Evolutionary conservation across 2,329 filamentous ascomycete species (phyloP).

Genomic region (Hypoxylon sp.): DNA sequence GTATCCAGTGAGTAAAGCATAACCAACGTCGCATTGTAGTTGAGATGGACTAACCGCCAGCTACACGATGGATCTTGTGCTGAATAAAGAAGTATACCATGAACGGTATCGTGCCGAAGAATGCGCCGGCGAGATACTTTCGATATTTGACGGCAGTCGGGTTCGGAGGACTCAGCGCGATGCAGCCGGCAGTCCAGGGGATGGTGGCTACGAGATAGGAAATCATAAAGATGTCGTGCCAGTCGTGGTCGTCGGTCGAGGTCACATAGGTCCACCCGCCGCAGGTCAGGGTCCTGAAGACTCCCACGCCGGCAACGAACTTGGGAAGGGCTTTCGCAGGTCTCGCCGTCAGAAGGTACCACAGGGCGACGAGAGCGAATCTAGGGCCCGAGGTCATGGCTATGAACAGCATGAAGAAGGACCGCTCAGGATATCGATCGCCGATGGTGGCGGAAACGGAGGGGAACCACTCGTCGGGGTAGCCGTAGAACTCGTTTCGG

Average conservation of each 20-base stretch:
- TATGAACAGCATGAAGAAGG: slow-evolving; percentile 97
- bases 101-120: slow-evolving; percentile 90
- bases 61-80: slow-evolving; percentile 93
- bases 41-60: slow-evolving; percentile 74
- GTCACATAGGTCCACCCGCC: slow-evolving; percentile 99
- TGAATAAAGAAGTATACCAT: slow-evolving; percentile 98
- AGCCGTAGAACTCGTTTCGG: slow-evolving; percentile 94
- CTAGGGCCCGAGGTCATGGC: slow-evolving; percentile 93
- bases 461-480: slow-evolving; percentile 95
- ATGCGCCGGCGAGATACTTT: slow-evolving; percentile 81
- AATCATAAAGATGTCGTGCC: slow-evolving; percentile 99
- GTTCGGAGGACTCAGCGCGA: slow-evolving; percentile 87
- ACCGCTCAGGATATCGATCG: slow-evolving; percentile 94
- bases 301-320: slow-evolving; percentile 78
- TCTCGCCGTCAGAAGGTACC: slow-evolving; percentile 86
- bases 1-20: slow-evolving; percentile 18
- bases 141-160: slow-evolving; percentile 84
- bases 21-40: not conserved
- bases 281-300: slow-evolving; percentile 91
- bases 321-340: slow-evolving; percentile 80
- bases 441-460: slow-evolving; percentile 97
- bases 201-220: slow-evolving; percentile 93
- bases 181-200: slow-evolving; percentile 92
- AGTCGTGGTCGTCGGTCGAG: slow-evolving; percentile 96
- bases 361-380: slow-evolving; percentile 88